Evolutionary conservation across 2,329 filamentous ascomycete species (phyloP).

Genomic region (Colletotrichum kahawae): DNA sequence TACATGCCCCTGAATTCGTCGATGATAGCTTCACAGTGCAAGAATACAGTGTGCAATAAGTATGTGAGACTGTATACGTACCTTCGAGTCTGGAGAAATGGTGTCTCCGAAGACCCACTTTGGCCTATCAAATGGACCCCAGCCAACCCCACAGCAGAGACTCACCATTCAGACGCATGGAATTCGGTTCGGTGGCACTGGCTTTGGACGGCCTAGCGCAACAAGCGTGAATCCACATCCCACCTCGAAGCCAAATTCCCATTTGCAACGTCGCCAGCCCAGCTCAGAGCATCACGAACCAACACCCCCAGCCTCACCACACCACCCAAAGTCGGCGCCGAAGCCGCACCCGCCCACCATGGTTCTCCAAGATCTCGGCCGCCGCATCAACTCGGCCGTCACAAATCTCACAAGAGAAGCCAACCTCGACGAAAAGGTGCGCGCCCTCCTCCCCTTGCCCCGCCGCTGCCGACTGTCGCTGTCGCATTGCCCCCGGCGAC

Average conservation of each 20-base stretch:
- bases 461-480: background rate
- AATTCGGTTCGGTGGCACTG: background rate
- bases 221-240: conserved; percentile 8
- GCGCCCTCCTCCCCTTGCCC: conserved; percentile 8
- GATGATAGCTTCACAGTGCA: background rate
- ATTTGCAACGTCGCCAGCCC: conserved; percentile 19
- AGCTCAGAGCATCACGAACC: conserved; percentile 4
- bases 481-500: background rate
- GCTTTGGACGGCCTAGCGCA: conserved; percentile 1
- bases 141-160: background rate
- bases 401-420: conserved; percentile 89
- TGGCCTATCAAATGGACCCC: background rate
- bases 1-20: background rate
- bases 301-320: background rate
- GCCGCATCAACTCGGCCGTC: conserved; percentile 97
- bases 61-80: background rate
- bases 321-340: conserved; percentile 17
- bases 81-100: background rate
- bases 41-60: fast-evolving
- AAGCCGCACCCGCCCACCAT: conserved; percentile 55
- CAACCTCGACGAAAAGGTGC: conserved; percentile 94
- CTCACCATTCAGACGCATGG: background rate
- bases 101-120: background rate
- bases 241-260: conserved; percentile 21
- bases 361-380: conserved; percentile 98